Evolutionary conservation across 73 alveolate species (phyloP), one percentile per base, ranked within the genome.

Genomic region (Paramecium sonneborni): DNA sequence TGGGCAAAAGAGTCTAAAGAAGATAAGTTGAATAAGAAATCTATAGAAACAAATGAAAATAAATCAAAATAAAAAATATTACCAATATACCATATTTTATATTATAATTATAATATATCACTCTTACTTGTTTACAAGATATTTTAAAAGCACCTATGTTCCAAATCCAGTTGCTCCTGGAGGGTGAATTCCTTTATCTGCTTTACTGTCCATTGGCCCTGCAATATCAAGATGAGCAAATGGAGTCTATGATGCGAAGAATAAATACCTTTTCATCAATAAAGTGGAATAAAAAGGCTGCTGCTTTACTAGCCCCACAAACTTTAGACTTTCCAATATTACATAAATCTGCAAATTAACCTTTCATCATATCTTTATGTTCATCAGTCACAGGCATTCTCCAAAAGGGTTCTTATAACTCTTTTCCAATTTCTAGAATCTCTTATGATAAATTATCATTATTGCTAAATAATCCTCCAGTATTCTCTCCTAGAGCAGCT

Each of bases 181-280:
- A 26, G 97, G 93, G 21, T 38, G 24, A 20, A 48, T 69, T 12
- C 46, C 35, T 2, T 70, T 86, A n/a, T 95, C 95, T 18, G 94
- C 92, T 39, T 86, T 56, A 6, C 82, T 82, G 35, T 62, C 93
- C n/a, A 97, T 97, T 20, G 99, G 97, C 2, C 99, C 99, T 6
- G 99, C 99, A 76, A 98, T 97, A 93, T 98, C 99, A 44, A 97
- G 72, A 89, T 98, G 99, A 3, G 97, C 98, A 96, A 95, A 95
- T 34, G 85, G 89, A 23, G 92, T 88, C 69, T 93, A 34, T 28
- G 8, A 9, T 39, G 18, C 7, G 11, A 2, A 32, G 6, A 96
- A 95, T 94, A 38, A 92, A 93, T 23, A 76, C 88, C 39, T 94
- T 93, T 38, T 95, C 97, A 72, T 38, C 44, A 1, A 96, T 93